A percentile compares a stretch with the other conserved stretches of the same genome.
phyloP scores from a whole-genome alignment of 768 basidiomycete species.

The Phlebiopsis flavidoalba region DNA sequence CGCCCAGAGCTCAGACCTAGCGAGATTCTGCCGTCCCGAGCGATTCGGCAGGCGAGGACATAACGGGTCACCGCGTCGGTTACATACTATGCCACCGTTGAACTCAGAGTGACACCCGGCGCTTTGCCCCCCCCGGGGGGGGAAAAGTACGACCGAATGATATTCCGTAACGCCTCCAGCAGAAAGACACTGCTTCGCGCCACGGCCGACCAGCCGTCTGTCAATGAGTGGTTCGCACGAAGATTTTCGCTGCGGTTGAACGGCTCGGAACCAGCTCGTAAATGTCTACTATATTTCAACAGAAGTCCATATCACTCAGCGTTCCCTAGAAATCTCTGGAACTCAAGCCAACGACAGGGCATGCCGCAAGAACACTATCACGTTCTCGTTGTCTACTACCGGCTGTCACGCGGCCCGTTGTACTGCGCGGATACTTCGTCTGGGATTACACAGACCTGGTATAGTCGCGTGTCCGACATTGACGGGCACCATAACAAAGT shows the following conservation, averaged over 20 bases:
- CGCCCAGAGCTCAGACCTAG: slow-evolving; percentile 16
- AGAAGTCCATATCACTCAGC: neutral
- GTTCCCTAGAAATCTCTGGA: slow-evolving; percentile 69
- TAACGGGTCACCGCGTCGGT: neutral
- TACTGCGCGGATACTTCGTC: slow-evolving; percentile 88
- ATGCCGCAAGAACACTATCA: slow-evolving; percentile 87
- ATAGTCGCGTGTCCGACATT: slow-evolving; percentile 94
- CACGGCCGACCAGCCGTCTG: neutral
- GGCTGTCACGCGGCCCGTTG: slow-evolving; percentile 81
- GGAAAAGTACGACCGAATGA: neutral
- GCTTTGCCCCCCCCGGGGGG: too few species aligned
- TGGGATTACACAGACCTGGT: slow-evolving; percentile 89
- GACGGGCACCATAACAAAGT: slow-evolving; percentile 99
- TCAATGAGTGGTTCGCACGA: slow-evolving; percentile 77
- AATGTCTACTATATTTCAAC: slow-evolving; percentile 22
- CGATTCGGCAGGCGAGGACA: neutral
- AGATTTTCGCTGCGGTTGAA: slow-evolving; percentile 88
- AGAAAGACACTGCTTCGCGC: neutral
- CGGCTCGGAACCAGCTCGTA: slow-evolving; percentile 93
- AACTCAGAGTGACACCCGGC: too few species aligned
- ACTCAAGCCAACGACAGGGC: too few species aligned
- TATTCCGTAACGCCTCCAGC: neutral
- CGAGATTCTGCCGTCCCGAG: slow-evolving; percentile 17
- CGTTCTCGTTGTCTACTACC: slow-evolving; percentile 85
- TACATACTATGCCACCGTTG: neutral